phyloP scores from a whole-genome alignment of 352 stramenopile species.

The Phytophthora podocarpi region DNA sequence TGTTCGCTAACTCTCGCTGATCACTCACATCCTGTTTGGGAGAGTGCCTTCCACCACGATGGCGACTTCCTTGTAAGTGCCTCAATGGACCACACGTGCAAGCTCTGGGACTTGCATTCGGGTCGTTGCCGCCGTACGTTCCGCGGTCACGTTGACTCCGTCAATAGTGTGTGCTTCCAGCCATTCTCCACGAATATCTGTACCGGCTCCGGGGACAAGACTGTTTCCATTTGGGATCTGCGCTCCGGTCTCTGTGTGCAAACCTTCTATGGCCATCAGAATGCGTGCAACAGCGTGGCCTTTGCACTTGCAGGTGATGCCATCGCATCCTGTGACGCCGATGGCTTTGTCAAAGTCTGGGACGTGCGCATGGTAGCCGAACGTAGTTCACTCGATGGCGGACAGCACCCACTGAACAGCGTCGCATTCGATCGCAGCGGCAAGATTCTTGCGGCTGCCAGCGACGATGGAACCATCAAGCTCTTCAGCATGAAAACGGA shows the following conservation, averaged over 20 bases:
- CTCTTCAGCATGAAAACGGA: constrained; percentile 86
- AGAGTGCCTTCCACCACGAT: constrained; percentile 92
- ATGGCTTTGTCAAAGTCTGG: constrained; percentile 95
- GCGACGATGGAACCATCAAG: constrained; percentile 92
- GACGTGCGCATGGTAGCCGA: constrained; percentile 95
- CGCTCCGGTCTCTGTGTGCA: constrained; percentile 91
- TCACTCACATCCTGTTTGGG: constrained; percentile 94
- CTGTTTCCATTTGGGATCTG: constrained; percentile 95
- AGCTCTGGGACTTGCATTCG: constrained; percentile 92
- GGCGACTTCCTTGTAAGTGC: constrained; percentile 92
- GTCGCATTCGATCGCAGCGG: constrained; percentile 92
- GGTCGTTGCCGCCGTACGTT: constrained; percentile 93
- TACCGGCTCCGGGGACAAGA: constrained; percentile 95
- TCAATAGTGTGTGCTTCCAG: constrained; percentile 94
- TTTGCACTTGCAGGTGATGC: constrained; percentile 89
- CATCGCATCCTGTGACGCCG: constrained; percentile 93
- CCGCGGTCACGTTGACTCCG: constrained; percentile 94
- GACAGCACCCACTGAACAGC: constrained; percentile 91
- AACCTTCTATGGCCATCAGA: constrained; percentile 96
- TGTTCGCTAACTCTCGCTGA: constrained; percentile 92
- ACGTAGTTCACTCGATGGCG: constrained; percentile 82
- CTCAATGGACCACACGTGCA: constrained; percentile 95
- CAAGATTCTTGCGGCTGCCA: constrained; percentile 81
- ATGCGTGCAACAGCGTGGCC: constrained; percentile 91
- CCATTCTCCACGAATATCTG: constrained; percentile 93